These are phyloP conservation scores for Russula griseocarnosa DNA, from an alignment of 768 basidiomycete species.

Conservation along the genomic window DNA sequence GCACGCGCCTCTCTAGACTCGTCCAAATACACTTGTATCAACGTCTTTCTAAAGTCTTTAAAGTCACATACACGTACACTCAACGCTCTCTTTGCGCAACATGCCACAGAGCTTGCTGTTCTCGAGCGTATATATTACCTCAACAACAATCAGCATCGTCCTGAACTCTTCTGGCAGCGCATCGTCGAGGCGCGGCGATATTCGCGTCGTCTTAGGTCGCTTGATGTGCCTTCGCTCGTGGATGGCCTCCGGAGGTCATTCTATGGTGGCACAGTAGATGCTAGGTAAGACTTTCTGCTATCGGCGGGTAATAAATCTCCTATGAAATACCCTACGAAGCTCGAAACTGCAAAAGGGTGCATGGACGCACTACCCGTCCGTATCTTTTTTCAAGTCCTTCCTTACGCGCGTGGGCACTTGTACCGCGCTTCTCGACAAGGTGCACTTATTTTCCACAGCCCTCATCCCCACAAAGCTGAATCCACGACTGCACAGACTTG, in stretches of 20 bases:
- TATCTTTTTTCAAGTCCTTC: slow-evolving; percentile 35
- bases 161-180: slow-evolving; percentile 66
- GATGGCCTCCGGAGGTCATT: slow-evolving; percentile 48
- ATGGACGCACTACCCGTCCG: slow-evolving; percentile 60
- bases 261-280: slow-evolving; percentile 40
- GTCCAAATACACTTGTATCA: slow-evolving; percentile 40
- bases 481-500: slow-evolving; percentile 39
- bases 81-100: slow-evolving; percentile 41
- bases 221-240: slow-evolving; percentile 31
- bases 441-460: slow-evolving; percentile 26
- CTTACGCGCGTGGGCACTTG: slow-evolving; percentile 38
- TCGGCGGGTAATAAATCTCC: background rate
- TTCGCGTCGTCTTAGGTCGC: slow-evolving; percentile 36
- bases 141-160: slow-evolving; percentile 72
- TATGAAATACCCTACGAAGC: slow-evolving; percentile 34
- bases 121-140: slow-evolving; percentile 73
- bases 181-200: slow-evolving; percentile 58
- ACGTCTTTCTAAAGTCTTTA: slow-evolving; percentile 57
- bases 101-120: slow-evolving; percentile 52
- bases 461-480: background rate
- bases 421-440: slow-evolving; percentile 46
- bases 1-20: slow-evolving; percentile 29
- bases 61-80: slow-evolving; percentile 54
- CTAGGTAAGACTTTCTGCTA: slow-evolving; percentile 36
- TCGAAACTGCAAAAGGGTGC: slow-evolving; percentile 51